These are phyloP conservation scores for Allantophomopsis lycopodina DNA, from an alignment of 2,329 filamentous ascomycete genomes.

Conservation along the genomic window DNA sequence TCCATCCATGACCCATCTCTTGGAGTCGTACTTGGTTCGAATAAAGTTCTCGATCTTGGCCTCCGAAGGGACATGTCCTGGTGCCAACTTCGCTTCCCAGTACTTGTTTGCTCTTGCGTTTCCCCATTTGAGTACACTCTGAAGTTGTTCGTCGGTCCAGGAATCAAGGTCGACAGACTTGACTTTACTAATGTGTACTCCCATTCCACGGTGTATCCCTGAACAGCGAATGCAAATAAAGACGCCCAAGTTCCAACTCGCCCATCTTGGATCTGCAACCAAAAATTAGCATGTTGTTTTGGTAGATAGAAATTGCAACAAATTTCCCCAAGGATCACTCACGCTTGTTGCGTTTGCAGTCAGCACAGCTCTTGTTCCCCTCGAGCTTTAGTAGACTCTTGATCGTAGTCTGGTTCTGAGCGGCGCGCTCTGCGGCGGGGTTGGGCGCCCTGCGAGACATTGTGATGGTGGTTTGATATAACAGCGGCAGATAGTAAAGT, in stretches of 20 bases:
- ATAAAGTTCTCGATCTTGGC: slow-evolving; percentile 99
- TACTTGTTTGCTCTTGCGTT: slow-evolving; percentile 97
- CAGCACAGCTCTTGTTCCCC: slow-evolving; percentile 89
- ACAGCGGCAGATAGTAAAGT: background rate
- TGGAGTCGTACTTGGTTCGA: slow-evolving; percentile 95
- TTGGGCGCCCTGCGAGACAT: slow-evolving; percentile 75
- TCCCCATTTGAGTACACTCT: slow-evolving; percentile 89
- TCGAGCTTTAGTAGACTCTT: slow-evolving; percentile 93
- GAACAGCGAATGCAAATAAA: slow-evolving; percentile 98
- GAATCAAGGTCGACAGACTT: slow-evolving; percentile 97
- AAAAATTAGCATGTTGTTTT: slow-evolving; percentile 4
- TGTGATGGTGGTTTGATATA: slow-evolving; percentile 8
- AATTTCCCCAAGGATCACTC: slow-evolving; percentile 19
- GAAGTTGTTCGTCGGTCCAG: slow-evolving; percentile 96
- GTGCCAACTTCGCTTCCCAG: slow-evolving; percentile 89
- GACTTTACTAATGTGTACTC: slow-evolving; percentile 94
- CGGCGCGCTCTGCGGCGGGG: slow-evolving; percentile 73
- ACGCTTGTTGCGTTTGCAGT: slow-evolving; percentile 99
- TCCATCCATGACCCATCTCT: slow-evolving; percentile 99
- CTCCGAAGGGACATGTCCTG: slow-evolving; percentile 87
- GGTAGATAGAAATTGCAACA: background rate
- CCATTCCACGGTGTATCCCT: slow-evolving; percentile 96
- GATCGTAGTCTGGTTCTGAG: slow-evolving; percentile 86
- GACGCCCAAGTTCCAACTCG: slow-evolving; percentile 94
- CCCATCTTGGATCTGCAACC: slow-evolving; percentile 84